These are phyloP conservation scores for Betula pendula DNA, from an alignment of 306 rosid genomes.

Conservation along the genomic window DNA sequence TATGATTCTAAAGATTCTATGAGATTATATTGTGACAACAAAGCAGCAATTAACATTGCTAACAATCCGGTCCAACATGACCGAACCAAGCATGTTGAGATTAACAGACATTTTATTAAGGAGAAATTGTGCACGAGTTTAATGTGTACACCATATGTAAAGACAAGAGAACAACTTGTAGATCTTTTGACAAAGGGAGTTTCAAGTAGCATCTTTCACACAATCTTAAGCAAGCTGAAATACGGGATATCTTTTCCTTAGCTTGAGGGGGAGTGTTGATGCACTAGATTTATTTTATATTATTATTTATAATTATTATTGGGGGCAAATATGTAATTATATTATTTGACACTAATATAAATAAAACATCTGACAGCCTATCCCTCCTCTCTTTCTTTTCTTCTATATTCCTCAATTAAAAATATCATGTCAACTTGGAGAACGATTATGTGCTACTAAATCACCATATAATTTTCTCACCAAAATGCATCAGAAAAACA, in stretches of 20 bases:
- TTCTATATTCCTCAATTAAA: not conserved
- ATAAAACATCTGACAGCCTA: too few species aligned
- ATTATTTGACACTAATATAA: too few species aligned
- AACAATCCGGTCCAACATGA: not conserved
- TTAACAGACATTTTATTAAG: not conserved
- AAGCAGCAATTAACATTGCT: not conserved
- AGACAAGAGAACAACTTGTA: not conserved
- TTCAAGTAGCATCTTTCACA: not conserved
- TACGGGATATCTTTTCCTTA: too few species aligned
- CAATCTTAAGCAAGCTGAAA: too few species aligned
- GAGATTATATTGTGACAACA: not conserved
- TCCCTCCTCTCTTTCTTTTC: too few species aligned
- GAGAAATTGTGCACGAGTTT: not conserved
- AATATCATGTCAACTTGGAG: not conserved
- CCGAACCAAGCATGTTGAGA: not conserved
- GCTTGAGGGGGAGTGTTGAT: too few species aligned
- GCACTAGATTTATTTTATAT: too few species aligned
- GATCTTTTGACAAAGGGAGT: not conserved
- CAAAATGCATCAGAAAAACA: constrained; percentile 16
- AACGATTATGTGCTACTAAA: not conserved
- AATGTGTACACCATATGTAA: not conserved
- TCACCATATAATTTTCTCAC: constrained; percentile 7
- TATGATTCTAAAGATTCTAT: too few species aligned
- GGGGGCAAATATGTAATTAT: too few species aligned
- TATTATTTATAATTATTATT: too few species aligned